phyloP scores from a whole-genome alignment of 225 moss, liverwort and hornwort genomes.

The Pseudoscleropodium purum region DNA sequence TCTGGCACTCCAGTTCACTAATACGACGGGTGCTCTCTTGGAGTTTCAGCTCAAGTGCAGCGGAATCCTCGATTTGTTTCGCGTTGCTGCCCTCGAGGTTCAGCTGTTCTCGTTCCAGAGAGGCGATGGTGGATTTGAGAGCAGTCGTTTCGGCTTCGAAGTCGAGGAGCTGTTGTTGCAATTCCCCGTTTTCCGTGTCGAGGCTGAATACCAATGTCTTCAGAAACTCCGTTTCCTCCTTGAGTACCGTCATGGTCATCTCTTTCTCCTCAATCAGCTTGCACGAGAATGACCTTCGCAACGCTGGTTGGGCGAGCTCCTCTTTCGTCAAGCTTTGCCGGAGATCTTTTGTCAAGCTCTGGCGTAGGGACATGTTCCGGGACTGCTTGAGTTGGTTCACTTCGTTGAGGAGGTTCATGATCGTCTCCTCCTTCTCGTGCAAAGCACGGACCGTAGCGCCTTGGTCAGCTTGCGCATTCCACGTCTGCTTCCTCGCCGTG shows the following conservation, averaged over 20 bases:
- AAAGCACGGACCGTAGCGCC: conserved; percentile 4
- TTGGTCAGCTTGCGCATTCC: conserved; percentile 19
- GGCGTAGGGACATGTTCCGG: conserved; percentile 3
- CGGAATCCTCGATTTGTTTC: not conserved
- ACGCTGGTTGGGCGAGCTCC: not conserved
- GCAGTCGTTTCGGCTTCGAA: conserved; percentile 11
- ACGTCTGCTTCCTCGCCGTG: conserved; percentile 12
- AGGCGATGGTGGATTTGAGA: conserved; percentile 15
- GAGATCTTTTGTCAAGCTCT: conserved; percentile 5
- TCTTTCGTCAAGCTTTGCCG: conserved; percentile 14
- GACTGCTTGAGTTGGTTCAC: conserved; percentile 25
- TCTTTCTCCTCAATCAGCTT: conserved; percentile 46
- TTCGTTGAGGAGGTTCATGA: conserved; percentile 31
- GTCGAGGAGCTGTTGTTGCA: conserved; percentile 37
- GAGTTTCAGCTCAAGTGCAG: conserved; percentile 2
- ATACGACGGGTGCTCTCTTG: conserved; percentile 3
- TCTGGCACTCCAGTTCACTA: conserved; percentile 22
- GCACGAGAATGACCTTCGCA: conserved; percentile 30
- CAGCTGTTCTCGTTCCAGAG: conserved; percentile 2
- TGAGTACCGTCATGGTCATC: conserved; percentile 32
- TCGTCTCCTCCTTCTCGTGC: conserved; percentile 40
- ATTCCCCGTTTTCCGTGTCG: conserved; percentile 33
- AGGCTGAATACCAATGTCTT: conserved; percentile 39
- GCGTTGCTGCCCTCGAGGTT: not conserved
- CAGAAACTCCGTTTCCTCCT: conserved; percentile 38